Evolutionary conservation across 1,139 yeast genomes (phyloP), one percentile per base, ranked within the genome.

Genomic region (Tardiomyces blankii): DNA sequence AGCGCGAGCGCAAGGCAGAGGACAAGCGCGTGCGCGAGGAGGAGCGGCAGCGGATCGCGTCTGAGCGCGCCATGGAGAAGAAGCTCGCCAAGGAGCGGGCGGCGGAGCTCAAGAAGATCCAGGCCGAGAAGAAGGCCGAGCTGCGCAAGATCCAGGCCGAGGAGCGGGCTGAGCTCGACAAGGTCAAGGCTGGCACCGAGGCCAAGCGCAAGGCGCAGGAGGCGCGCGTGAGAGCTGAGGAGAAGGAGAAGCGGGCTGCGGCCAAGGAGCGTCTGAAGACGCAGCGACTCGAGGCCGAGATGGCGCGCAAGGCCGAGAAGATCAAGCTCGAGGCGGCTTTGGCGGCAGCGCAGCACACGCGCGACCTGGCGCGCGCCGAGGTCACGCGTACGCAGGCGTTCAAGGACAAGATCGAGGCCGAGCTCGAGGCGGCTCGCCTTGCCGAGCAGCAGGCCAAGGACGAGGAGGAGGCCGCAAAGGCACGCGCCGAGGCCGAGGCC

Each of bases 1-100:
- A 65, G 54, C 50, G 46, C 40, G 65, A 60, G 51, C 50, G 59
- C 45, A 56, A 60, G 42, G 66, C 65, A 49, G 67, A 68, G 48
- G 66, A 62, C 46, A 61, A 62, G 43, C 67, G 63, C 44, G 53
- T 63, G 33, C 61, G 60, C 42, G 57, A 54, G 27, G 64, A 61
- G 46, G 60, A 52, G 21, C 49, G 52, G 46, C 51, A 48, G 21
- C 64, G 54, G 62, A 61, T 56, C 66, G 68, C 60, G 72, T 58
- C 52, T 28, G 55, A 51, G 47, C 50, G 51, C 39, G 19, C 54
- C 33, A 52, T 52, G 35, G 62, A 58, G 42, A 55, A 56, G 42
- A 54, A 52, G 42, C 53, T 54, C 23, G 55, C 56, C 28, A 50
- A 53, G 41, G 61, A 58, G 42, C 54, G 51, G 42, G 56, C 55